Percentiles rank a stretch among this genome's conserved stretches.
These are phyloP conservation scores for Brassica carinata DNA, from an alignment of 345 rosid genomes.

Conservation along the genomic window DNA sequence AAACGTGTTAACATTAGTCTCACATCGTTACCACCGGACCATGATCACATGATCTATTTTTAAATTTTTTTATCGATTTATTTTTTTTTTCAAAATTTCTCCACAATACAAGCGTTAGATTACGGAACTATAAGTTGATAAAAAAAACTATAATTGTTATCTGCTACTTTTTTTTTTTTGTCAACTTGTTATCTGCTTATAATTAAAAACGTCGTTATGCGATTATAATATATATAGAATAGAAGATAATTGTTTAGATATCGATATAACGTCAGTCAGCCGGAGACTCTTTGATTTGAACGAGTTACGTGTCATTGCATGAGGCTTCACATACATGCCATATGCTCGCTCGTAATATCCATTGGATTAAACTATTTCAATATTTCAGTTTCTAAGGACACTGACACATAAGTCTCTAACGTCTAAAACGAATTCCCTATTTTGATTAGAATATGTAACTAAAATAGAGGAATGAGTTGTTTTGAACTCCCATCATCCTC, in stretches of 20 bases:
- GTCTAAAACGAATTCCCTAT: background rate
- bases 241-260: background rate
- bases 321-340: slow-evolving; percentile 37
- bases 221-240: too few relatives aligned
- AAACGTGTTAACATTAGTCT: too few relatives aligned
- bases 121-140: too few relatives aligned
- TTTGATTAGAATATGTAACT: background rate
- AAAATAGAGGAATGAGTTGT: background rate
- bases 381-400: background rate
- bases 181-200: too few relatives aligned
- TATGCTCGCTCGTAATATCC: slow-evolving; percentile 20
- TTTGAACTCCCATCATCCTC: background rate
- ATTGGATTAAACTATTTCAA: background rate
- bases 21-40: too few relatives aligned
- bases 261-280: background rate
- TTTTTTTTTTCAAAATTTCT: too few relatives aligned
- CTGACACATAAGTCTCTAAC: background rate
- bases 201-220: too few relatives aligned
- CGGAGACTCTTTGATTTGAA: background rate
- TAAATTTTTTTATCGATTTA: too few relatives aligned
- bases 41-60: too few relatives aligned
- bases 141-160: too few relatives aligned
- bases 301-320: slow-evolving; percentile 21
- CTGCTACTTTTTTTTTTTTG: too few relatives aligned
- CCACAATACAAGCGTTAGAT: too few relatives aligned